Base-by-base conservation (phyloP, 306 rosid species). In the Psophocarpus tetragonolobus region DNA sequence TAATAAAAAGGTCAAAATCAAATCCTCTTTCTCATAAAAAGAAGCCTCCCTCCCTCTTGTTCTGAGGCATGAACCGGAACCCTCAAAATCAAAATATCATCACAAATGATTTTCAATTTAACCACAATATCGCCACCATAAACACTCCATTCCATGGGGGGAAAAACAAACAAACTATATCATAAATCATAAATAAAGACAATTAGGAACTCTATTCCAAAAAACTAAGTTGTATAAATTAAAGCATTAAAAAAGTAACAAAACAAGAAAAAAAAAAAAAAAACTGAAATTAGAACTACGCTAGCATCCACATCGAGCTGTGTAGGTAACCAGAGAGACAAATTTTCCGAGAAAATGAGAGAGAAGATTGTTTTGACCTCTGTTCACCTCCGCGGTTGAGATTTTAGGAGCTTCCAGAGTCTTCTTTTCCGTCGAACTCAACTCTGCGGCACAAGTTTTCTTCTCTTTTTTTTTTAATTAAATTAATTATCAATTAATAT, bases 371-470 rank as follows among this genome's bases (percentile, higher is more conserved):
- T n/a, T 64, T 45, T 5, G 72, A 70, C 73, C 50, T 64, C 63
- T 47, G 76, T 38, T 68, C 63, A 77, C 76, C 81, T 42, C 35
- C 14, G 23, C n/a, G 38, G 73, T 20, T 56, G 74, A 17, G 79
- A 71, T 79, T 85, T 76, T 39, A 56, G 80, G 68, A 85, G 84
- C 71, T 87, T 82, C 91, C 62, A 76, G 85, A 80, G 73, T 1
- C 20, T 62, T 83, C 80, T 39, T 47, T 79, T 39, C 63, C 24
- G 32, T 50, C 15, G 69, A 79, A 26, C 73, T 38, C 41, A 0
- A 21, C 80, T 21, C 33, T 0, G 38, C 20, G 15, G 75, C 72
- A 53, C 17, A 47, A 61, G 36, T 63, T 77, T 79, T 68, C 13
- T 29, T 68, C 63, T 21, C 54, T 8, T 21, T 58, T 60, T 21